phyloP scores from a whole-genome alignment of 2,329 filamentous ascomycete genomes.

The Parafenestella ontariensis region DNA sequence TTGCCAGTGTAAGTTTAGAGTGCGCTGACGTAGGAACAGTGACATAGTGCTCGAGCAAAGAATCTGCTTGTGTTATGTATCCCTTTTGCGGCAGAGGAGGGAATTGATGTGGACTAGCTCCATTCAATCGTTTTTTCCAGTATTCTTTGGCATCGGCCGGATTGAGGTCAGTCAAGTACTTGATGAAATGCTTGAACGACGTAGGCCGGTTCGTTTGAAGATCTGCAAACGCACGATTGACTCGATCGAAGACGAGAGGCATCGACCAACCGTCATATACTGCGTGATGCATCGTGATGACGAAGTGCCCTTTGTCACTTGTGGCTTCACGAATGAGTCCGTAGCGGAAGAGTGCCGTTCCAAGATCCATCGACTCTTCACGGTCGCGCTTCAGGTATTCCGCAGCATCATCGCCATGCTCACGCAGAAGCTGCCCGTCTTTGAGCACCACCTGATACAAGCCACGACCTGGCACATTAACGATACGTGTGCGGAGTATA shows the following conservation, averaged over 20 bases:
- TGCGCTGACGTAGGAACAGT: conserved; percentile 39
- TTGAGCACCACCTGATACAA: conserved; percentile 50
- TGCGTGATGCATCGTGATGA: conserved; percentile 60
- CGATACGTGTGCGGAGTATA: conserved; percentile 51
- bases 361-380: conserved; percentile 49
- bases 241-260: conserved; percentile 44
- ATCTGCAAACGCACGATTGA: conserved; percentile 41
- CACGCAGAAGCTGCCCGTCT: conserved; percentile 37
- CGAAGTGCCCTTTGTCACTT: conserved; percentile 48
- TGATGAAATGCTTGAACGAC: conserved; percentile 58
- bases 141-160: conserved; percentile 52
- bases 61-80: conserved; percentile 59
- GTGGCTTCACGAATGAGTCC: conserved; percentile 39
- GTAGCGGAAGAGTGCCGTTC: conserved; percentile 48
- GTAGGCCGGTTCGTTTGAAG: conserved; percentile 34
- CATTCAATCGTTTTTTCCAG: conserved; percentile 57
- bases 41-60: conserved; percentile 59
- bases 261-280: conserved; percentile 60
- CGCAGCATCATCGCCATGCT: conserved; percentile 32
- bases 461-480: conserved; percentile 46
- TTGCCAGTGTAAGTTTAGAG: conserved; percentile 56
- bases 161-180: conserved; percentile 55
- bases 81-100: conserved; percentile 56
- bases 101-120: conserved; percentile 58
- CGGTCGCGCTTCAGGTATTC: conserved; percentile 47